Conservation (phyloP, 306 rosid species). For the Luffa acutangula region DNA sequence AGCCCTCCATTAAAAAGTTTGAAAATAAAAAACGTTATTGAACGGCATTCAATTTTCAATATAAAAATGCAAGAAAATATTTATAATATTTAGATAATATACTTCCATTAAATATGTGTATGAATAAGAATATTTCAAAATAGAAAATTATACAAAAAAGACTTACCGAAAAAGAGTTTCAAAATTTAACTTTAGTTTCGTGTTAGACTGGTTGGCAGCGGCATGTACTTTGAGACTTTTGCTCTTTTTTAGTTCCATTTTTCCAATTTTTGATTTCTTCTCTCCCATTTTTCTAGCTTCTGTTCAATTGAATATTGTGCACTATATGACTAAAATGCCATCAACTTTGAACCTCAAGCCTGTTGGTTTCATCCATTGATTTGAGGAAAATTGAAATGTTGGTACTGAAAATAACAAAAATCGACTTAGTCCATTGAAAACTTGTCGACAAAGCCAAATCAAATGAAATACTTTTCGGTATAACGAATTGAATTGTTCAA, state of each 20-base stretch:
- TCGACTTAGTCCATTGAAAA: background rate
- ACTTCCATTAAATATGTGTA: background rate
- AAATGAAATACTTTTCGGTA: too few relatives aligned
- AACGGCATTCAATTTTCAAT: background rate
- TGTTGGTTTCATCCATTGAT: background rate
- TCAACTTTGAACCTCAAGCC: background rate
- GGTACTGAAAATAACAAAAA: too few relatives aligned
- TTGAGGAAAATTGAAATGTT: too few relatives aligned
- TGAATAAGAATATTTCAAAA: background rate
- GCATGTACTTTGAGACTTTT: background rate
- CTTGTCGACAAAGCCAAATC: too few relatives aligned
- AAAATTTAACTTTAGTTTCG: background rate
- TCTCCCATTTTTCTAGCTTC: background rate
- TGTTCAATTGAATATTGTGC: background rate
- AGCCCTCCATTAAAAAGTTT: too few relatives aligned
- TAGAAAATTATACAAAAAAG: background rate
- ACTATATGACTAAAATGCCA: background rate
- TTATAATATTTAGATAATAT: background rate
- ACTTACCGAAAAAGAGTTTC: background rate
- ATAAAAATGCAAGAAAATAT: background rate
- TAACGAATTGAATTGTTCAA: too few relatives aligned
- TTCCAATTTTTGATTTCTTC: background rate
- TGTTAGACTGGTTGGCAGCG: background rate
- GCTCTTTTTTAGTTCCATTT: background rate
- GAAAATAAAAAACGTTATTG: too few relatives aligned